These are phyloP conservation scores for Microstegium vimineum DNA, from an alignment of 176 grass and related monocot genomes.

Conservation along the genomic window DNA sequence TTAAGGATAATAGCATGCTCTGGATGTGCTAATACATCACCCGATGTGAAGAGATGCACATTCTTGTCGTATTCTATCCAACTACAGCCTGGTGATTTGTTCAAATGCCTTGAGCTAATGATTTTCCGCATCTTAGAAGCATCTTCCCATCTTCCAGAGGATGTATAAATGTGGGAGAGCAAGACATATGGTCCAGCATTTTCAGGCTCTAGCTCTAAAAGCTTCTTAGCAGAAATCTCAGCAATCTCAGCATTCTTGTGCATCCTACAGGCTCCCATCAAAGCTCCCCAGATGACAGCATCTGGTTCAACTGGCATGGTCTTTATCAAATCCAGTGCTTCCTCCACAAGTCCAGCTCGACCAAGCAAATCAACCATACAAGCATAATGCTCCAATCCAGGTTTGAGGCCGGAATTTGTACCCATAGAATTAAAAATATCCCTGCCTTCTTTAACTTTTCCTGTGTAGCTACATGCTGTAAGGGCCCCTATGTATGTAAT, in stretches of 20 bases:
- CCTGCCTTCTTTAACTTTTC: constrained; percentile 66
- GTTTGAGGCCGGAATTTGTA: constrained; percentile 35
- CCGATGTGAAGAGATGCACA: constrained; percentile 67
- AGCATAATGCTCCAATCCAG: constrained; percentile 62
- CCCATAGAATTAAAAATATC: constrained; percentile 59
- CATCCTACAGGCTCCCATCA: constrained; percentile 72
- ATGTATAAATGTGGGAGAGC: constrained; percentile 74
- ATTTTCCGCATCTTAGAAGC: constrained; percentile 57
- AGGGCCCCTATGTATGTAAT: constrained; percentile 77
- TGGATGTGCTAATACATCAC: constrained; percentile 56
- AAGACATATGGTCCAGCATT: constrained; percentile 70
- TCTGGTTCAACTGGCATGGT: constrained; percentile 59
- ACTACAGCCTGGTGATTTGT: constrained; percentile 72
- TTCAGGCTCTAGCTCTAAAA: constrained; percentile 57
- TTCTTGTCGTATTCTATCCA: constrained; percentile 71
- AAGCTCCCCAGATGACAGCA: constrained; percentile 72
- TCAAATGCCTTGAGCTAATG: constrained; percentile 69
- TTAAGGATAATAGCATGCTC: constrained; percentile 50
- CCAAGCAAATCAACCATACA: constrained; percentile 84
- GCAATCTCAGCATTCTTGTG: constrained; percentile 77
- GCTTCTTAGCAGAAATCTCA: constrained; percentile 67
- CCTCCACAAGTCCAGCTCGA: constrained; percentile 49
- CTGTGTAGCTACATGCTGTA: constrained; percentile 75
- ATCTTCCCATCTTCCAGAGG: constrained; percentile 69
- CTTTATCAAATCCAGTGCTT: constrained; percentile 65